Evolutionary conservation across 2,329 filamentous ascomycete species (phyloP).

Genomic region (Pyricularia pennisetigena): DNA sequence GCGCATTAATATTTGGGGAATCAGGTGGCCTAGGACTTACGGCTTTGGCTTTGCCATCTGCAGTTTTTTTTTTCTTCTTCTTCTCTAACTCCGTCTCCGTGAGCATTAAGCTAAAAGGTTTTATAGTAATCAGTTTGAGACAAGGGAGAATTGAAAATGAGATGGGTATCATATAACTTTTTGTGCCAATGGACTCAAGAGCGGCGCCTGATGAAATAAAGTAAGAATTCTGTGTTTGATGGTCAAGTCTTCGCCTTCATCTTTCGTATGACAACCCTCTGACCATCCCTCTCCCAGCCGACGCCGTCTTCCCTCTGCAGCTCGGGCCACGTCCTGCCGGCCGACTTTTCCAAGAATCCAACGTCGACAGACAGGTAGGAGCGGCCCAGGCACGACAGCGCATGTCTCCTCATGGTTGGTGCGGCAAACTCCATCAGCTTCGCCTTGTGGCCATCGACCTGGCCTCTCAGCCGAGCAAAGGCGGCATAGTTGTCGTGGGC

Average conservation of each 20-base stretch:
- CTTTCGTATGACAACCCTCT: constrained; percentile 65
- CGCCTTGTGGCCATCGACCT: constrained; percentile 71
- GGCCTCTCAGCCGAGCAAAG: constrained; percentile 62
- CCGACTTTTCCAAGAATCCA: constrained; percentile 57
- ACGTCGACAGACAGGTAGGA: constrained; percentile 68
- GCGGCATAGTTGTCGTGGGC: constrained; percentile 73
- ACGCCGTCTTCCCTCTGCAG: constrained; percentile 61
- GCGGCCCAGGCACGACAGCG: constrained; percentile 77
- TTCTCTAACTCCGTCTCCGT: background rate
- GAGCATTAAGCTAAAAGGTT: background rate
- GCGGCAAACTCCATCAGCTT: constrained; percentile 76
- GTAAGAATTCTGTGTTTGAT: background rate
- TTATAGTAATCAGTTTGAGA: background rate
- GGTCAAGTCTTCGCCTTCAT: constrained; percentile 27
- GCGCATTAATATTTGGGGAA: background rate
- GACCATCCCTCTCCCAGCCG: constrained; percentile 72
- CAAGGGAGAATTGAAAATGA: background rate
- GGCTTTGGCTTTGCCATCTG: background rate
- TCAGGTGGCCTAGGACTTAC: background rate
- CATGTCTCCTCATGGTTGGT: constrained; percentile 60
- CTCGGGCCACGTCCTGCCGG: constrained; percentile 62
- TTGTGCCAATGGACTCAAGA: background rate
- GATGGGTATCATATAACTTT: background rate
- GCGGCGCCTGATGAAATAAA: background rate
- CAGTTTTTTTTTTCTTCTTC: too few species aligned